Percentiles rank a stretch among this genome's conserved stretches.
Conservation (phyloP, 2,329 filamentous ascomycete genomes). For the Hypoxylon rubiginosum region DNA sequence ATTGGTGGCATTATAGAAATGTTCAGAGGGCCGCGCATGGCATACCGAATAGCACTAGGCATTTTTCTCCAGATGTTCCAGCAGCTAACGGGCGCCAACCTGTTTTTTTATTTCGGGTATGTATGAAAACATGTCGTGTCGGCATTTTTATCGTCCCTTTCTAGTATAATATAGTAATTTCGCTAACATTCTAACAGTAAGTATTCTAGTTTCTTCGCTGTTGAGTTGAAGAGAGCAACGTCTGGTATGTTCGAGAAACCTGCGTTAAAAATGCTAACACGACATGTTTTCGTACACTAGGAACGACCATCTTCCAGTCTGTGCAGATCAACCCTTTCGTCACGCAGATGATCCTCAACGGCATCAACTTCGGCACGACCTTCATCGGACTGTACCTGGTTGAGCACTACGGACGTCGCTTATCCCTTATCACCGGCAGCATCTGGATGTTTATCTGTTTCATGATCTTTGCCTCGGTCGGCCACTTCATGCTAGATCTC, state of each 20-base stretch:
- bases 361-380: slow-evolving; percentile 76
- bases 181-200: too few species aligned
- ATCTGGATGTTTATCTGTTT: slow-evolving; percentile 73
- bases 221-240: too few species aligned
- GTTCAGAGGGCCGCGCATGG: slow-evolving; percentile 74
- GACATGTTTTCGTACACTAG: too few species aligned
- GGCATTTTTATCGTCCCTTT: too few species aligned
- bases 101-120: slow-evolving; percentile 75
- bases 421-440: slow-evolving; percentile 72
- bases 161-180: too few species aligned
- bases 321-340: slow-evolving; percentile 70
- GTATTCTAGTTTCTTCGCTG: too few species aligned
- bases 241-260: too few species aligned
- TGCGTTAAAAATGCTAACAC: too few species aligned
- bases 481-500: slow-evolving; percentile 62
- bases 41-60: slow-evolving; percentile 72
- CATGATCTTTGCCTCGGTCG: slow-evolving; percentile 68
- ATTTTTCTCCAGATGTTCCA: slow-evolving; percentile 74
- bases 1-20: slow-evolving; percentile 63
- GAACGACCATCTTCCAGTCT: slow-evolving; percentile 64
- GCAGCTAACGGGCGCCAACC: slow-evolving; percentile 77
- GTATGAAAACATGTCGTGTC: too few species aligned
- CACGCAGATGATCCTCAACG: slow-evolving; percentile 75
- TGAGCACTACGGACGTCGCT: slow-evolving; percentile 74
- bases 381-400: slow-evolving; percentile 79